phyloP scores from a whole-genome alignment of 768 basidiomycete species.

The Termitomyces sp. region DNA sequence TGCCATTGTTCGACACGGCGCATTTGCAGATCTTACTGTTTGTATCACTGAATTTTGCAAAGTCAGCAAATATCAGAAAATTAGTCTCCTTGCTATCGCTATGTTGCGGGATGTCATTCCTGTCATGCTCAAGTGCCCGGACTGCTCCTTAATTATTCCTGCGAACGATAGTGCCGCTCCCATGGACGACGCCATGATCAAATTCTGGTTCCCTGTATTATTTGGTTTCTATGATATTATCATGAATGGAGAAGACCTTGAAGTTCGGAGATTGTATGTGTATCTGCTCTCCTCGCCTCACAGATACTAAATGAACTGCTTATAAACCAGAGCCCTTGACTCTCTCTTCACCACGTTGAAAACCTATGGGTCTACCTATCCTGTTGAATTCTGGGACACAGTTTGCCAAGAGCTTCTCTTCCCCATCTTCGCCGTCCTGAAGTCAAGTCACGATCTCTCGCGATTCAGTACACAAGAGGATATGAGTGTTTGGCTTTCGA shows the following conservation, averaged over 20 bases:
- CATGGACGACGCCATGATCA: constrained; percentile 85
- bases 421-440: constrained; percentile 96
- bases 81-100: constrained; percentile 91
- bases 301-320: constrained; percentile 6
- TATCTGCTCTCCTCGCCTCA: background rate
- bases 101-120: constrained; percentile 94
- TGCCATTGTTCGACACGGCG: constrained; percentile 87
- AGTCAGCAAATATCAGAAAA: constrained; percentile 98
- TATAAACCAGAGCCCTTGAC: constrained; percentile 73
- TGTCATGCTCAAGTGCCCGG: constrained; percentile 82
- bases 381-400: constrained; percentile 96
- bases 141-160: constrained; percentile 37
- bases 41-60: constrained; percentile 99
- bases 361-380: constrained; percentile 78
- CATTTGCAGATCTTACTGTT: constrained; percentile 93
- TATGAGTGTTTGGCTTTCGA: constrained; percentile 99
- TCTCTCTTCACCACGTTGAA: constrained; percentile 93
- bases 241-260: constrained; percentile 98
- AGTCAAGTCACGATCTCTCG: constrained; percentile 86
- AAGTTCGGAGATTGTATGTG: constrained; percentile 91
- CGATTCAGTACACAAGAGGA: constrained; percentile 96
- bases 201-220: constrained; percentile 94
- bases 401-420: constrained; percentile 94
- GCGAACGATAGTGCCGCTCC: constrained; percentile 24
- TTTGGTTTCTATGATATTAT: constrained; percentile 99